phyloP scores from a whole-genome alignment of 2,329 filamentous ascomycete species.

The Cordyceps cateniannulata region DNA sequence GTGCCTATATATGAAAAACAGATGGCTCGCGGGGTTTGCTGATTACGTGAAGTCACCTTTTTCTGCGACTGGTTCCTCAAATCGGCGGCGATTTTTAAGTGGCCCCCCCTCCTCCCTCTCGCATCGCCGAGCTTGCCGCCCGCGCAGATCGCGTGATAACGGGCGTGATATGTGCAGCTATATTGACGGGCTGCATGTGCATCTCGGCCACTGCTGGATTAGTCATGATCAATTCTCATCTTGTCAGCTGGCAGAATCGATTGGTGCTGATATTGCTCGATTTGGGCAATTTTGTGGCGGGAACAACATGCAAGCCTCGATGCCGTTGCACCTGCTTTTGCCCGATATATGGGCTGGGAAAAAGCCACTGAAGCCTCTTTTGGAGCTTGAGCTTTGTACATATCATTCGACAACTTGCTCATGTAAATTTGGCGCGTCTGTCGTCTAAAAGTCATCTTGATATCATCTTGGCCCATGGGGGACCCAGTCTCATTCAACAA shows the following conservation, averaged over 20 bases:
- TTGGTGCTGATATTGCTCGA: background rate
- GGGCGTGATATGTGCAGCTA: background rate
- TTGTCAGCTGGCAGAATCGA: background rate
- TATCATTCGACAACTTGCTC: too few species aligned
- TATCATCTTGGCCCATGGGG: too few species aligned
- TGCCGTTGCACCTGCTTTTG: background rate
- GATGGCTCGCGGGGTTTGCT: background rate
- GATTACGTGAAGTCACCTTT: background rate
- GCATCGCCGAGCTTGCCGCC: background rate
- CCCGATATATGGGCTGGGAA: background rate
- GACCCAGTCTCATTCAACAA: too few species aligned
- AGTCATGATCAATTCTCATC: background rate
- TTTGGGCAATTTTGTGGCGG: background rate
- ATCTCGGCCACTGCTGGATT: background rate
- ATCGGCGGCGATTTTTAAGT: conserved; percentile 1
- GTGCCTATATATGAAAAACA: too few species aligned
- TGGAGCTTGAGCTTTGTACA: background rate
- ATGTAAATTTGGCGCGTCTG: too few species aligned
- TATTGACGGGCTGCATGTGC: background rate
- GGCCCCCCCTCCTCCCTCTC: background rate
- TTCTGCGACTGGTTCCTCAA: background rate
- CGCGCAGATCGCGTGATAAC: background rate
- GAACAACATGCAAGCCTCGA: background rate
- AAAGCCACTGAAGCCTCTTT: background rate
- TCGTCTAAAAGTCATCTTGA: too few species aligned